Percentiles rank a stretch among this genome's conserved stretches.
Evolutionary conservation across 2,329 filamentous ascomycete genomes (phyloP).

Genomic region (Daldinia eschscholtzii): DNA sequence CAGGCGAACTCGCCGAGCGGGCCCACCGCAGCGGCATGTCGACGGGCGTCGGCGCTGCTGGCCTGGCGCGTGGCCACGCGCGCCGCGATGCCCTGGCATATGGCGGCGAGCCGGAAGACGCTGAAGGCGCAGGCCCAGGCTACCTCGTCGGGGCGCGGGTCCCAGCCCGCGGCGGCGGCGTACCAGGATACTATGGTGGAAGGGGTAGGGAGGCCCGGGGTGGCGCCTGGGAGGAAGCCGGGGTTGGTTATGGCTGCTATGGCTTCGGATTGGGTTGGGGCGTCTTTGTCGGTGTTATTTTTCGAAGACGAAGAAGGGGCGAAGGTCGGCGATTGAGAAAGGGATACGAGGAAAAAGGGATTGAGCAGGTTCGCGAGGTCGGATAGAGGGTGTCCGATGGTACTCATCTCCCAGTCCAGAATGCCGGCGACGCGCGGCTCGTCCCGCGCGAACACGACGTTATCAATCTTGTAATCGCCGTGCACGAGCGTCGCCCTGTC

Average conservation of each 20-base stretch:
- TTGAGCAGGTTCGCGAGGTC: constrained; percentile 85
- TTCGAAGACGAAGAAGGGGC: constrained; percentile 32
- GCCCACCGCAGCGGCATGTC: constrained; percentile 76
- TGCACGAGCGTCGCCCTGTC: constrained; percentile 87
- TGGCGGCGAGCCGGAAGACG: constrained; percentile 71
- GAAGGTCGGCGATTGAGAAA: constrained; percentile 40
- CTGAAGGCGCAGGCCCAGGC: constrained; percentile 73
- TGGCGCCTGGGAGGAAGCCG: constrained; percentile 72
- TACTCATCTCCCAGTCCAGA: constrained; percentile 98
- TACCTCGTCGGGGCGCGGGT: constrained; percentile 67
- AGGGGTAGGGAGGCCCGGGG: constrained; percentile 66
- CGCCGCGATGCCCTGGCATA: constrained; percentile 91
- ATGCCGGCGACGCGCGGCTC: constrained; percentile 91
- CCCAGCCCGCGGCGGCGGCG: constrained; percentile 75
- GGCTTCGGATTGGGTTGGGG: constrained; percentile 23
- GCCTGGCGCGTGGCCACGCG: constrained; percentile 87
- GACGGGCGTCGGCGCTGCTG: constrained; percentile 83
- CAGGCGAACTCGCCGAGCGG: constrained; percentile 85
- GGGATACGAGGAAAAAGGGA: constrained; percentile 59
- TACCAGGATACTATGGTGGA: constrained; percentile 76
- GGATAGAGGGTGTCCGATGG: constrained; percentile 93
- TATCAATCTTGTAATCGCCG: constrained; percentile 97
- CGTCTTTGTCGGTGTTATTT: background rate
- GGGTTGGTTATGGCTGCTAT: constrained; percentile 50
- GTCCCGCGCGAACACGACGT: constrained; percentile 89